Evolutionary conservation across 2,329 filamentous ascomycete species (phyloP).

Genomic region (Phaeophleospora eucalypticola): DNA sequence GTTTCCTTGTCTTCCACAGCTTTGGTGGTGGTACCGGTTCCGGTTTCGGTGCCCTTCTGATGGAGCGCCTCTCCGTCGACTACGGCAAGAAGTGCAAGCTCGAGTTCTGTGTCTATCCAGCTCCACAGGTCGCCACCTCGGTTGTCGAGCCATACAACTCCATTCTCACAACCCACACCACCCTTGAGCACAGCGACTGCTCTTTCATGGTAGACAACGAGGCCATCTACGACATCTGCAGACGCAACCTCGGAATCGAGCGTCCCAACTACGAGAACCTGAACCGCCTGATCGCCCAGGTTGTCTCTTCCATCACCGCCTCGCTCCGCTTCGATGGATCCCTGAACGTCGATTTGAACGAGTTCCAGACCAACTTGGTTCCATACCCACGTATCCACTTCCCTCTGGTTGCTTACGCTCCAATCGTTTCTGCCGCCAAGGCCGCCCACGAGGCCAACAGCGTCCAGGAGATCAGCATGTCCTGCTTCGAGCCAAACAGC

Average conservation of each 20-base stretch:
- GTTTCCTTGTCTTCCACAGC: constrained; percentile 99
- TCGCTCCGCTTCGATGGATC: constrained; percentile 98
- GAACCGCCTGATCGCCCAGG: constrained; percentile 97
- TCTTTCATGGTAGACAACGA: constrained; percentile 99
- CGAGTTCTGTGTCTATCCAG: constrained; percentile 98
- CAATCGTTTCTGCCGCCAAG: constrained; percentile 91
- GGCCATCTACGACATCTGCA: constrained; percentile 99
- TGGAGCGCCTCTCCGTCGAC: constrained; percentile 98
- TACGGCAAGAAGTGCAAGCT: constrained; percentile 99
- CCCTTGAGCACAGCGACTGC: constrained; percentile 98
- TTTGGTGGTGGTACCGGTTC: constrained; percentile 99
- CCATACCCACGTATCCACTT: constrained; percentile 99
- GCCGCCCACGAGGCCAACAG: constrained; percentile 97
- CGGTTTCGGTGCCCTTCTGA: constrained; percentile 94
- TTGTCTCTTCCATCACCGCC: constrained; percentile 96
- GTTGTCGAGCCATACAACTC: constrained; percentile 99
- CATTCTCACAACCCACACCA: constrained; percentile 97
- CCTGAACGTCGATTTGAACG: constrained; percentile 98
- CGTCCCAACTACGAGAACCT: constrained; percentile 98
- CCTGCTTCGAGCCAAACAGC: constrained; percentile 99
- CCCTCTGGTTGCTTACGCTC: constrained; percentile 93
- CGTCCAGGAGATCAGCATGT: constrained; percentile 96
- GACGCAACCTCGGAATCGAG: constrained; percentile 93
- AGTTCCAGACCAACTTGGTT: constrained; percentile 99
- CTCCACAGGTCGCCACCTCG: constrained; percentile 92